Conservation (phyloP, 2,329 filamentous ascomycete genomes). For the Tolypocladium sp. region DNA sequence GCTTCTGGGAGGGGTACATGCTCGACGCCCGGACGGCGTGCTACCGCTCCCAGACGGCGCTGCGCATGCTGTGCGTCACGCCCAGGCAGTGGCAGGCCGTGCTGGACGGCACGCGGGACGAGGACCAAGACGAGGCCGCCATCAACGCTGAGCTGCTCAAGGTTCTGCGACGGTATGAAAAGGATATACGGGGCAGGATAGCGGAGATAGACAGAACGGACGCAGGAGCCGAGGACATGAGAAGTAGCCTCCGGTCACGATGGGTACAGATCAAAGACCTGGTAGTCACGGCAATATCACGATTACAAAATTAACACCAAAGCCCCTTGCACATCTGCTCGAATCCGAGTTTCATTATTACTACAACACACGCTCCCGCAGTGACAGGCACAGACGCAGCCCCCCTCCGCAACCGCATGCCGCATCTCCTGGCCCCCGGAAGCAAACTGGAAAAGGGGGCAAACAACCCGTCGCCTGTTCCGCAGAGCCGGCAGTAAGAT, state of each 20-base stretch:
- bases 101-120: constrained; percentile 36
- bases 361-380: neutral
- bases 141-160: constrained; percentile 26
- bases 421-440: neutral
- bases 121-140: constrained; percentile 31
- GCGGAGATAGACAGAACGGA: constrained; percentile 19
- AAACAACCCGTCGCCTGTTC: neutral
- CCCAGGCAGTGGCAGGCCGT: constrained; percentile 30
- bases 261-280: constrained; percentile 17
- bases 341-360: neutral
- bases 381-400: neutral
- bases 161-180: constrained; percentile 27
- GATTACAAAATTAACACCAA: constrained; percentile 4
- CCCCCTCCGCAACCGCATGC: neutral
- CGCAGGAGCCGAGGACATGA: constrained; percentile 17
- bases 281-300: constrained; percentile 8
- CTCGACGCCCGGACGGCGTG: constrained; percentile 41
- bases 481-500: neutral
- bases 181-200: constrained; percentile 19
- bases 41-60: constrained; percentile 45
- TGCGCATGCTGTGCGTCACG: constrained; percentile 28
- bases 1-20: constrained; percentile 42
- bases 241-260: constrained; percentile 8
- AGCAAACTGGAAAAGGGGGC: neutral
- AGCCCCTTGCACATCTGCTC: neutral